Evolutionary conservation across 805 yeast genomes (phyloP).

Genomic region (Diddensiella transvaalensis): DNA sequence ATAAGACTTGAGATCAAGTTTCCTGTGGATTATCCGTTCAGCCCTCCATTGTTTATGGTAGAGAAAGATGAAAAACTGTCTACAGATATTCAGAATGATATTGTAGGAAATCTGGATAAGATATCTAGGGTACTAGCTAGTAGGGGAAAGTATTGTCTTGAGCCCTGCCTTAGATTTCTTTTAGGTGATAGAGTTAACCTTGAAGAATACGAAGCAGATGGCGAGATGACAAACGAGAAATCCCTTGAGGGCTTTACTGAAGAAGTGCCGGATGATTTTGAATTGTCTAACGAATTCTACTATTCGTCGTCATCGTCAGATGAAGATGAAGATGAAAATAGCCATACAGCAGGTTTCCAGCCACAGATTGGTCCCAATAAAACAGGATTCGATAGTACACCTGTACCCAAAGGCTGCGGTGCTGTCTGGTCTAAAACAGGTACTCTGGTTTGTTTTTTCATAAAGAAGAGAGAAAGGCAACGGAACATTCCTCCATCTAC

Average conservation of each 20-base stretch:
- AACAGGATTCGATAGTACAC: constrained; percentile 67
- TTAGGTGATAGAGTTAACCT: constrained; percentile 59
- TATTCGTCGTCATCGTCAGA: constrained; percentile 24
- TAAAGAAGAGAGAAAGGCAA: constrained; percentile 42
- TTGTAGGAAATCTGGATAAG: constrained; percentile 48
- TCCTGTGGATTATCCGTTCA: constrained; percentile 69
- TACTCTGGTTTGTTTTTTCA: constrained; percentile 75
- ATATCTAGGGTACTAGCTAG: constrained; percentile 57
- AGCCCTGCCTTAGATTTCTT: constrained; percentile 69
- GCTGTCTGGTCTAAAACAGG: constrained; percentile 84
- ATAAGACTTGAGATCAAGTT: constrained; percentile 66
- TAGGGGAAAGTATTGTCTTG: constrained; percentile 66
- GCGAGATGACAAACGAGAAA: constrained; percentile 6
- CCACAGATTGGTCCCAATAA: constrained; percentile 21
- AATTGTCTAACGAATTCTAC: constrained; percentile 23
- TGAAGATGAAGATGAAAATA: constrained; percentile 36
- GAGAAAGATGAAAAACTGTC: constrained; percentile 77
- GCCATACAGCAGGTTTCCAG: constrained; percentile 14
- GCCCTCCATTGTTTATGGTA: constrained; percentile 56
- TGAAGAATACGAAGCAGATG: constrained; percentile 28
- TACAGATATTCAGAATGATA: constrained; percentile 45
- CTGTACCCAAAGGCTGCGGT: constrained; percentile 91
- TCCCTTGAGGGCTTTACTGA: constrained; percentile 15
- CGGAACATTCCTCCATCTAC: constrained; percentile 7
- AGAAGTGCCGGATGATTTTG: constrained; percentile 23